phyloP scores from a whole-genome alignment of 2,329 filamentous ascomycete species.

The Aureobasidium sp. region DNA sequence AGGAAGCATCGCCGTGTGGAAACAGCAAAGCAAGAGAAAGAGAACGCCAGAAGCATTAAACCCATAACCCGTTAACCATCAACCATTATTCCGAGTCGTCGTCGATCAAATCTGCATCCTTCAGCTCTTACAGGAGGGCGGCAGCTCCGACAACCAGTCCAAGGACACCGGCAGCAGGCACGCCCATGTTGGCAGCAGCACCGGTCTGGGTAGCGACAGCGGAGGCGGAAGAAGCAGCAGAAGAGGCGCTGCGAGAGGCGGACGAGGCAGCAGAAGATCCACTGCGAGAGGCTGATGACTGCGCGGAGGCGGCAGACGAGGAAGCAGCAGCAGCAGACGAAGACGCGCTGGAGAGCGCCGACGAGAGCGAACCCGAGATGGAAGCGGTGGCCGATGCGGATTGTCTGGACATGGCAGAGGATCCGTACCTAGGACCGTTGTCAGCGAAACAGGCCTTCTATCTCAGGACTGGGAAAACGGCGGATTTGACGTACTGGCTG shows the following conservation, averaged over 20 bases:
- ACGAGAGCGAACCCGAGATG: not conserved
- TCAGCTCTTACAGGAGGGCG: conserved; percentile 11
- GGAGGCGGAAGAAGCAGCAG: not conserved
- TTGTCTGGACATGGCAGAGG: not conserved
- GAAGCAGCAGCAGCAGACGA: not conserved
- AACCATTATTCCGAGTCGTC: not conserved
- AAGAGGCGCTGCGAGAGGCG: not conserved
- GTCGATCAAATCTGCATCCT: not conserved
- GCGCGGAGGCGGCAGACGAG: not conserved
- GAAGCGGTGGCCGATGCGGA: not conserved
- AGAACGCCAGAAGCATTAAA: not conserved
- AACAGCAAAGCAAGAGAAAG: not conserved
- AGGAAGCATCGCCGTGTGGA: not conserved
- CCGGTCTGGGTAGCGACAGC: conserved; percentile 1
- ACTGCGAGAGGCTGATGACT: not conserved
- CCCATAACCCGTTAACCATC: not conserved
- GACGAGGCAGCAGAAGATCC: not conserved
- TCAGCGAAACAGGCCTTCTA: not conserved
- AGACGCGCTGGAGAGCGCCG: not conserved
- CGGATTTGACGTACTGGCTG: not conserved
- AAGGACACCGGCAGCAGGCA: conserved; percentile 9
- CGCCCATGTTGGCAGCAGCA: conserved; percentile 10
- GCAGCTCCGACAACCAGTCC: conserved; percentile 13
- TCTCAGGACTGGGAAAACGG: not conserved
- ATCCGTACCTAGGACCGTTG: not conserved